phyloP scores from a whole-genome alignment of 257 asterid genomes.

The Linaria vulgaris region DNA sequence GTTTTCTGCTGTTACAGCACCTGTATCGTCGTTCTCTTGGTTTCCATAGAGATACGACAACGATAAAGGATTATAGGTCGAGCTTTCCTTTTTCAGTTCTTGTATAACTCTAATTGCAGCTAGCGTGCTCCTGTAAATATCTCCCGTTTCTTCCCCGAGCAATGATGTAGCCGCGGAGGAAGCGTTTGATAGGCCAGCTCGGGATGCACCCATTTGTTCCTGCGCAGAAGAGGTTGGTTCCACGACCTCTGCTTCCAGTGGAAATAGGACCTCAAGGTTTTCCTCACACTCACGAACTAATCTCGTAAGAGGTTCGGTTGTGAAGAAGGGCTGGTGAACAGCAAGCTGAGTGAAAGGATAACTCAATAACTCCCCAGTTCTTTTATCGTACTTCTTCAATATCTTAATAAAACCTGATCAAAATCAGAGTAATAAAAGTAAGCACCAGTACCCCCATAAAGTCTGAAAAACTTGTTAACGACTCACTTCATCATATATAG shows the following conservation, averaged over 20 bases:
- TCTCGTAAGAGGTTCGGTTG: conserved; percentile 72
- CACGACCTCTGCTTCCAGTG: conserved; percentile 69
- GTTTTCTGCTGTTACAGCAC: conserved; percentile 64
- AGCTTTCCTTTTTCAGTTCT: conserved; percentile 65
- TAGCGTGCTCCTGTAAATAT: conserved; percentile 61
- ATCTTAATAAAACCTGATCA: conserved; percentile 76
- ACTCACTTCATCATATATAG: too few relatives aligned
- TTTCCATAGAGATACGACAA: conserved; percentile 59
- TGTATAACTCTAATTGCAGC: conserved; percentile 76
- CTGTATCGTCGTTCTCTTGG: conserved; percentile 43
- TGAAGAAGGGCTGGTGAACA: conserved; percentile 82
- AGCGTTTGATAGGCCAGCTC: conserved; percentile 26
- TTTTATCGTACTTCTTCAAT: conserved; percentile 87
- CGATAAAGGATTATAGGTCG: conserved; percentile 70
- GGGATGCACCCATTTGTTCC: conserved; percentile 23
- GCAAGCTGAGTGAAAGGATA: conserved; percentile 76
- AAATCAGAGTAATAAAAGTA: too few relatives aligned
- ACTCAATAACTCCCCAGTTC: conserved; percentile 72
- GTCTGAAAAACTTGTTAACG: too few relatives aligned
- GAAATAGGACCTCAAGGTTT: conserved; percentile 72
- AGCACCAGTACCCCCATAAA: too few relatives aligned
- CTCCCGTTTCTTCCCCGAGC: conserved; percentile 60
- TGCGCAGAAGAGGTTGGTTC: conserved; percentile 43
- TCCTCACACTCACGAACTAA: conserved; percentile 80
- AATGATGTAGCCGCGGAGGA: conserved; percentile 26